Conservation (phyloP, 495 filamentous ascomycete species). For the Neurospora sp. region DNA sequence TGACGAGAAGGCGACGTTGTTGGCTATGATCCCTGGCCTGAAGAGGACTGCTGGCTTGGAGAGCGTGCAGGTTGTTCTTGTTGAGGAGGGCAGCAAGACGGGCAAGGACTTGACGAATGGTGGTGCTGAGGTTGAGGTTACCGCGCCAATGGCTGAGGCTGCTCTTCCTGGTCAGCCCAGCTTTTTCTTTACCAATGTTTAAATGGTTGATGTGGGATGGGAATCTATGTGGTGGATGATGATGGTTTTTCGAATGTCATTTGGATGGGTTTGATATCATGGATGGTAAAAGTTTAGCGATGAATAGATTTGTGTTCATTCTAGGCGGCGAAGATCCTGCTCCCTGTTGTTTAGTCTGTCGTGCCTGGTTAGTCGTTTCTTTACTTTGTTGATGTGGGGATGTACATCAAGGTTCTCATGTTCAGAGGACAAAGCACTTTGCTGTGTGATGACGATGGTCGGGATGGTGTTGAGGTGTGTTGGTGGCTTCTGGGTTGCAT, state of each 20-base stretch:
- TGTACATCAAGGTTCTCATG: not conserved
- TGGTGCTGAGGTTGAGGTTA: conserved; percentile 45
- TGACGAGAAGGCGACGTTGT: conserved; percentile 64
- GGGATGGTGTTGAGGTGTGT: not conserved
- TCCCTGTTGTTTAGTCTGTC: not conserved
- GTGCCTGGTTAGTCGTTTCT: not conserved
- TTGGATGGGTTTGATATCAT: not conserved
- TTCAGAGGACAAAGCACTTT: not conserved
- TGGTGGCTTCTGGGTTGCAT: not conserved
- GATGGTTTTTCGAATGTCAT: not conserved
- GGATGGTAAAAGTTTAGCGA: not conserved
- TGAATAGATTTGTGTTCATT: not conserved
- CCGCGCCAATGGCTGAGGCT: conserved; percentile 48
- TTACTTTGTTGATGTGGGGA: not conserved
- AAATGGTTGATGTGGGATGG: not conserved
- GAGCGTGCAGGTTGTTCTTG: conserved; percentile 51
- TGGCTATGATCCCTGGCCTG: conserved; percentile 33
- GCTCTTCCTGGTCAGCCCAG: conserved; percentile 72
- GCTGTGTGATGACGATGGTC: not conserved
- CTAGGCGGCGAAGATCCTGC: not conserved
- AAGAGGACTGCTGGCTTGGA: conserved; percentile 56
- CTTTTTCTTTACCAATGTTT: conserved; percentile 70
- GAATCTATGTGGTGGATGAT: not conserved
- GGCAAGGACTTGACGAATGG: conserved; percentile 42
- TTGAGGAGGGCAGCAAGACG: conserved; percentile 61